Evolutionary conservation across 768 basidiomycete species (phyloP), one percentile per base, ranked within the genome.

Genomic region (Rhizopogon roseolus): DNA sequence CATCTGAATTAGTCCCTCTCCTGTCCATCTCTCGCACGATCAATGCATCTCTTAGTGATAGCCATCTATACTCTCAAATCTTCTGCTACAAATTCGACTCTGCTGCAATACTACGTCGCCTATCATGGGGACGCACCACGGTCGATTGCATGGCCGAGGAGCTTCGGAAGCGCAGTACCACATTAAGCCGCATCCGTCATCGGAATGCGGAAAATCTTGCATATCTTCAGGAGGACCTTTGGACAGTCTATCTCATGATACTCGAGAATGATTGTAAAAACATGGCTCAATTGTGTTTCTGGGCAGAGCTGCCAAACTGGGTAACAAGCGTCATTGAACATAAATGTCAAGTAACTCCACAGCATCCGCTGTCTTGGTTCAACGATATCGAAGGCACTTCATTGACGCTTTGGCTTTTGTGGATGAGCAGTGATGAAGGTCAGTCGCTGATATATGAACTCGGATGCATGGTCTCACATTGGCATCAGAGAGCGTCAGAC

Each of bases 181-280:
- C 73, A 4, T 60, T 83, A 28, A 66, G 66, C 41, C 73, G 76
- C 52, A 74, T 84, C 53, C 72, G 73, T 49, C 54, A 50, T 8
- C 60, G 55, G 49, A 45, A 49, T 29, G 45, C 38, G 57, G 66
- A 6, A 45, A n/a, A 14, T 54, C 52, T 1, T 60, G 56, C 44
- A 27, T 45, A 25, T 52, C 17, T 29, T 43, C 52, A 13, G 66
- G 71, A 78, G 48, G 80, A 81, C 57, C 66, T 83, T 14, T 84
- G 82, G 82, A 76, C 72, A 16, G 74, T 69, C 10, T 81, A 78
- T 56, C 53, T 82, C 36, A 81, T 84, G 79, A 57, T 81, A 43
- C 63, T 76, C 22, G 82, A 83, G 63, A 75, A 77, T 42, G 80
- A 80, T 49, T 76, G 76, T 19, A 63, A 65, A 54, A 81, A 81